phyloP scores from a whole-genome alignment of 2,329 filamentous ascomycete species.

The Phialophora chinensis region DNA sequence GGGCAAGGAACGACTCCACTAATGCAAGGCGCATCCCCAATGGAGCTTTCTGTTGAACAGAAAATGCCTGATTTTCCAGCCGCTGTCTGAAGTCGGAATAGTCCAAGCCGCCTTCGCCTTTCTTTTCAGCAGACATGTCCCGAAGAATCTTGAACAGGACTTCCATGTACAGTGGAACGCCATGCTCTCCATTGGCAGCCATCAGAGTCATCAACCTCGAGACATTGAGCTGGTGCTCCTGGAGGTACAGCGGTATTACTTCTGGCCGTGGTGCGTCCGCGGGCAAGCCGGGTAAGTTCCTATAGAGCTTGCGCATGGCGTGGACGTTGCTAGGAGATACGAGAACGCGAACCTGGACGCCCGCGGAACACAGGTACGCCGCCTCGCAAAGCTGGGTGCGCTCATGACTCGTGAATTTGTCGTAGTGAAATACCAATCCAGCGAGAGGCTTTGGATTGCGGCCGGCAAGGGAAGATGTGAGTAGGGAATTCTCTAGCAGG shows the following conservation, averaged over 20 bases:
- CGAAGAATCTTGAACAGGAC: constrained; percentile 57
- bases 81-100: constrained; percentile 53
- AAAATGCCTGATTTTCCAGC: constrained; percentile 50
- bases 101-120: constrained; percentile 48
- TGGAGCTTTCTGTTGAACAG: constrained; percentile 58
- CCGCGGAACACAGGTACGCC: constrained; percentile 58
- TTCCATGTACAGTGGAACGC: constrained; percentile 60
- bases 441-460: constrained; percentile 58
- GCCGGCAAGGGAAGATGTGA: constrained; percentile 61
- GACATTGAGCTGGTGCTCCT: constrained; percentile 57
- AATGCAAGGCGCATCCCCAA: constrained; percentile 66
- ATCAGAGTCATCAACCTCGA: constrained; percentile 62
- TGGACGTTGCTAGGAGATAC: constrained; percentile 58
- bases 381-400: constrained; percentile 58
- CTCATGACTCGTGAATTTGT: constrained; percentile 56
- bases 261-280: constrained; percentile 45
- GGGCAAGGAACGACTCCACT: constrained; percentile 68
- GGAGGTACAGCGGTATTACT: constrained; percentile 55
- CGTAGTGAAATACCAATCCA: constrained; percentile 70
- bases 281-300: constrained; percentile 45
- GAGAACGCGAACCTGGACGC: constrained; percentile 58
- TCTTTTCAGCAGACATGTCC: constrained; percentile 54
- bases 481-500: constrained; percentile 56
- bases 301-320: constrained; percentile 53
- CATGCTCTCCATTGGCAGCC: constrained; percentile 53